A percentile compares a stretch with the other conserved stretches of the same genome.
These are phyloP conservation scores for Pleurotus giganteus DNA, from an alignment of 768 basidiomycete genomes.

Conservation along the genomic window DNA sequence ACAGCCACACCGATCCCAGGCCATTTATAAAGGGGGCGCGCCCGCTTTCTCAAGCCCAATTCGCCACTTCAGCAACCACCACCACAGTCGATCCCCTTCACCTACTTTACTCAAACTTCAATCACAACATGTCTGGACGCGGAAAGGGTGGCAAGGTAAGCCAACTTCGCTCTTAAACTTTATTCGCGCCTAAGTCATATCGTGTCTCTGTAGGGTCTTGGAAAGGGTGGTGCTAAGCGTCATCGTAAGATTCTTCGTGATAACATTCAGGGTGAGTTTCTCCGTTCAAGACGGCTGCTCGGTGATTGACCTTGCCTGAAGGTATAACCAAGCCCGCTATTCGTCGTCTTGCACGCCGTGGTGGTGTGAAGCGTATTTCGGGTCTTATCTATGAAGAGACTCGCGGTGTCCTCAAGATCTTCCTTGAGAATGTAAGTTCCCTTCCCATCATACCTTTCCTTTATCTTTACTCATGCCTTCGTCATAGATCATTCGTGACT, in stretches of 20 bases:
- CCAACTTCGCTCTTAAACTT: background rate
- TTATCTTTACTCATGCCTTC: background rate
- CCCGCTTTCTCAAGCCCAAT: conserved; percentile 13
- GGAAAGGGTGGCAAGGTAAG: conserved; percentile 78
- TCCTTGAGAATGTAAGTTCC: conserved; percentile 66
- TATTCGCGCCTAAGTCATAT: background rate
- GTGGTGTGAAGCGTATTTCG: conserved; percentile 90
- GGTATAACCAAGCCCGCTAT: conserved; percentile 82
- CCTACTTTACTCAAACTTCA: background rate
- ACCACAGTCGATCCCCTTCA: conserved; percentile 4
- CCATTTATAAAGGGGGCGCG: conserved; percentile 16
- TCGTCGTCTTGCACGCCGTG: conserved; percentile 87
- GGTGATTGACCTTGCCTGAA: conserved; percentile 16
- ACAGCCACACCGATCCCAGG: conserved; percentile 25
- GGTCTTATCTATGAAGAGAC: conserved; percentile 91
- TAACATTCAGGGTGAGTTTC: conserved; percentile 56
- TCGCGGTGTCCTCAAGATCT: conserved; percentile 87
- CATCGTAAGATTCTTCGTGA: conserved; percentile 83
- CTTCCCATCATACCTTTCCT: background rate
- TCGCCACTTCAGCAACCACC: background rate
- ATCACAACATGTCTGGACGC: conserved; percentile 67
- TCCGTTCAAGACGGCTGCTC: background rate
- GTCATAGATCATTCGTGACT: conserved; percentile 74
- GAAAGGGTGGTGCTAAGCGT: conserved; percentile 82
- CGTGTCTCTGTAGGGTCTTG: conserved; percentile 53